These are phyloP conservation scores for Claviceps spartinae DNA, from an alignment of 2,329 filamentous ascomycete species.

Conservation along the genomic window DNA sequence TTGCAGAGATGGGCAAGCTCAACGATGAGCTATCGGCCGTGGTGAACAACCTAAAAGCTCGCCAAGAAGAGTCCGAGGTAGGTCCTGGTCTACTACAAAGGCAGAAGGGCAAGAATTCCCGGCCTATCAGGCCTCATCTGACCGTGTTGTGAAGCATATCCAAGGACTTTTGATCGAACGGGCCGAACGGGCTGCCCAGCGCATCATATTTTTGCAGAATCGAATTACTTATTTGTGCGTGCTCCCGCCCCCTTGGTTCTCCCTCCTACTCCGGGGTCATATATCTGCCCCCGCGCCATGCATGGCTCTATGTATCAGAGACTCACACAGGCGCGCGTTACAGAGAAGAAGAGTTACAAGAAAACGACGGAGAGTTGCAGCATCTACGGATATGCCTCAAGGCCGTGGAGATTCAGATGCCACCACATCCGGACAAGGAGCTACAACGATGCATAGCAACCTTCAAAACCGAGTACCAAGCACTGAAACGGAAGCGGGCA, in stretches of 20 bases:
- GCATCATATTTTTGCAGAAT: conserved; percentile 46
- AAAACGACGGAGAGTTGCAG: conserved; percentile 46
- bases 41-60: conserved; percentile 35
- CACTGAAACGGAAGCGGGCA: conserved; percentile 33
- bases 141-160: conserved; percentile 34
- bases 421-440: conserved; percentile 38
- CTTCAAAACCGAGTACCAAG: conserved; percentile 46
- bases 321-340: neutral
- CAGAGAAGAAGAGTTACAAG: conserved; percentile 41
- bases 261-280: too few species aligned
- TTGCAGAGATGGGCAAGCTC: conserved; percentile 26
- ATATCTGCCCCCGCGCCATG: too few species aligned
- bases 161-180: conserved; percentile 45
- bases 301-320: too few species aligned
- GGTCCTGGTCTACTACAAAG: conserved; percentile 10
- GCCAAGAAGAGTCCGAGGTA: conserved; percentile 48
- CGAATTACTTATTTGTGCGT: conserved; percentile 44
- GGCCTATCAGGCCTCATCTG: neutral
- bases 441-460: conserved; percentile 44
- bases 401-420: conserved; percentile 46
- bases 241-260: neutral
- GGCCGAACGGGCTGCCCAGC: conserved; percentile 42
- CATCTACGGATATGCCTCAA: conserved; percentile 49
- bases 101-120: neutral
- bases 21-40: conserved; percentile 36